Evolutionary conservation across 768 basidiomycete species (phyloP), one percentile per base, ranked within the genome.

Genomic region (Hemileccinum rubropunctum): DNA sequence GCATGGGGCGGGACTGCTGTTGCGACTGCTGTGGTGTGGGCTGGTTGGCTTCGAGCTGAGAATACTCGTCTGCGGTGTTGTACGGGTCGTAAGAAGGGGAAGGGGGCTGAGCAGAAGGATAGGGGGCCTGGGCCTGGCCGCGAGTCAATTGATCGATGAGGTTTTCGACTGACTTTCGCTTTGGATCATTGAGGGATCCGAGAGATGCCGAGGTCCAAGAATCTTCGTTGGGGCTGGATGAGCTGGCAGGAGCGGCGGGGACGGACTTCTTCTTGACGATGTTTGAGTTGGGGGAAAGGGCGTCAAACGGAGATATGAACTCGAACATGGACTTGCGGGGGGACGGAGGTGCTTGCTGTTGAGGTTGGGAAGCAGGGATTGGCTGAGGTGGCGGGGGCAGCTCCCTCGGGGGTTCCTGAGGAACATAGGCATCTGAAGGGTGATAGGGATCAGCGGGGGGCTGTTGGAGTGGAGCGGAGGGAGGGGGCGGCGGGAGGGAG

Each of bases 251-350:
- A 6, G 23, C 71, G 40, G 72, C 53, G 11, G 83, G 86, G 3
- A 80, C 79, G 17, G 86, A 82, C 63, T 88, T 89, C 65, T 89
- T 88, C 73, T 86, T 87, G 47, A 78, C 65, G 15, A 75, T 48
- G 36, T 65, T 63, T 1, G 63, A 30, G n/a, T 76, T 70, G 8
- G 81, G 56, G n/a, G 69, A 76, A 40, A 92, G 76, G 21, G 87
- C 89, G 58, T 93, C 90, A 58, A 92, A 91, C 2, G 91, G 84
- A 42, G 88, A 90, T 43, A 86, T 77, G 53, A 88, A 92, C 34
- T 91, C 88, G 58, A 93, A 93, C 79, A 91, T 82, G 42, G 88
- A 86, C 66, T 86, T 84, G 59, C 83, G 85, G 20, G 84, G 79
- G 36, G 86, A 84, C 27, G 88, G 80, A 0, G 85, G 81, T 3